Evolutionary conservation across 805 yeast genomes (phyloP).

Genomic region (Wickerhamiella dianesei): DNA sequence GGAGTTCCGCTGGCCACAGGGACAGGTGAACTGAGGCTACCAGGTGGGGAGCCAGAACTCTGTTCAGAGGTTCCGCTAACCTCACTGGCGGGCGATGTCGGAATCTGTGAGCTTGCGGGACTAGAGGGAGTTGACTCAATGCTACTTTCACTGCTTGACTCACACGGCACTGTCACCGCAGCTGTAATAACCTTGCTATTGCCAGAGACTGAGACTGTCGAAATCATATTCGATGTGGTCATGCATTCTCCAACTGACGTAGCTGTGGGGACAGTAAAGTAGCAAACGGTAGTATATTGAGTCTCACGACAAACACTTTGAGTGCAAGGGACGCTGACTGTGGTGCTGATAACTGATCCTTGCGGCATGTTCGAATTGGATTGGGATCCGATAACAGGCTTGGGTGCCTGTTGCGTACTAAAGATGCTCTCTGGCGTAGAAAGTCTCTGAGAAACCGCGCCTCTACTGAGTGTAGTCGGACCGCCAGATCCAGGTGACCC

Average conservation of each 20-base stretch:
- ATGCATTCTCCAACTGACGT: slow-evolving; percentile 6
- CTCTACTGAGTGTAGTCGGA: too few relatives aligned
- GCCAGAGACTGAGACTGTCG: slow-evolving; percentile 9
- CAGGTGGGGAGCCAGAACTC: too few relatives aligned
- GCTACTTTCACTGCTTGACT: too few relatives aligned
- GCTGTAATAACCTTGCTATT: slow-evolving; percentile 7
- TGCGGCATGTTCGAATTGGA: too few relatives aligned
- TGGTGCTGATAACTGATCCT: slow-evolving; percentile 1
- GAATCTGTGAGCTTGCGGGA: too few relatives aligned
- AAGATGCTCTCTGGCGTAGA: background rate
- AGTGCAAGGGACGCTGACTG: slow-evolving; percentile 13
- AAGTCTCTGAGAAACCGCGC: too few relatives aligned
- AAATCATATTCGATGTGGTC: slow-evolving; percentile 5
- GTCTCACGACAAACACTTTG: slow-evolving; percentile 6
- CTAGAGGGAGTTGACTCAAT: too few relatives aligned
- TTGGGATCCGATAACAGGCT: background rate
- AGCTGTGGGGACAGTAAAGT: slow-evolving; percentile 7
- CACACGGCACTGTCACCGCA: slow-evolving; percentile 13
- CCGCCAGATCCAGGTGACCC: too few relatives aligned
- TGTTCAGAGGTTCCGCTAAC: too few relatives aligned
- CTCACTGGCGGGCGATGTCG: too few relatives aligned
- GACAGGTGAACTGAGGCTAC: too few relatives aligned
- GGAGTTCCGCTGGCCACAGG: too few relatives aligned
- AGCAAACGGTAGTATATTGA: slow-evolving; percentile 8
- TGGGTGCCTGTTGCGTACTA: background rate